Conservation (phyloP, 495 filamentous ascomycete genomes). For the Bacidia rubella region DNA sequence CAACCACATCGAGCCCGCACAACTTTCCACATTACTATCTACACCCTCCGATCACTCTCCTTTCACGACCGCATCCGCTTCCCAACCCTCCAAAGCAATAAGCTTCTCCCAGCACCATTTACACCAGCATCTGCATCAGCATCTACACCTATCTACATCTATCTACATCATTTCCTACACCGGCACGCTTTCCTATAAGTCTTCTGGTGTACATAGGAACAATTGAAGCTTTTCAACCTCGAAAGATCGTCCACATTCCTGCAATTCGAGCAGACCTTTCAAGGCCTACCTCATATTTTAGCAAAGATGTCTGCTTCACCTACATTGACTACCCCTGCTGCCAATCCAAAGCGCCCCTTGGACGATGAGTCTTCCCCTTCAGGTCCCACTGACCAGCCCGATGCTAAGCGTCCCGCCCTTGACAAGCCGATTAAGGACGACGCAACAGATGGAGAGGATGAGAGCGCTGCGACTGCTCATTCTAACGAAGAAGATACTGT, state of each 20-base stretch:
- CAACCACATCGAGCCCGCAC: conserved; percentile 12
- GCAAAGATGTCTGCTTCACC: conserved; percentile 50
- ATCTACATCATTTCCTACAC: conserved; percentile 29
- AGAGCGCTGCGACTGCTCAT: conserved; percentile 25
- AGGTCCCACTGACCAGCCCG: conserved; percentile 78
- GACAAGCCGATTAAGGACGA: conserved; percentile 71
- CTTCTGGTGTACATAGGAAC: conserved; percentile 75
- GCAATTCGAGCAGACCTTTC: conserved; percentile 7
- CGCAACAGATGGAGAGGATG: conserved; percentile 27
- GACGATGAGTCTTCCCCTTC: conserved; percentile 94
- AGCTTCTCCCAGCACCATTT: conserved; percentile 12
- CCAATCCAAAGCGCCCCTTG: conserved; percentile 78
- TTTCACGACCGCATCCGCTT: conserved; percentile 23
- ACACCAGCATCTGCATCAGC: conserved; percentile 10
- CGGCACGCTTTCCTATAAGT: conserved; percentile 86
- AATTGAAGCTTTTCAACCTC: conserved; percentile 34
- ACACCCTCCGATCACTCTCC: conserved; percentile 17
- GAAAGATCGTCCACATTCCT: conserved; percentile 22
- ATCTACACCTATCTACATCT: conserved; percentile 8
- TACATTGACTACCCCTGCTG: conserved; percentile 37
- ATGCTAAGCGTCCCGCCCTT: conserved; percentile 90
- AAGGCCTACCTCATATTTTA: conserved; percentile 11
- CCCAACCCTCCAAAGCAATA: conserved; percentile 10
- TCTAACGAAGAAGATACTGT: conserved; percentile 25
- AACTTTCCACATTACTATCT: conserved; percentile 7